Conservation (phyloP, 2,329 filamentous ascomycete species). For the Talaromyces sp. region DNA sequence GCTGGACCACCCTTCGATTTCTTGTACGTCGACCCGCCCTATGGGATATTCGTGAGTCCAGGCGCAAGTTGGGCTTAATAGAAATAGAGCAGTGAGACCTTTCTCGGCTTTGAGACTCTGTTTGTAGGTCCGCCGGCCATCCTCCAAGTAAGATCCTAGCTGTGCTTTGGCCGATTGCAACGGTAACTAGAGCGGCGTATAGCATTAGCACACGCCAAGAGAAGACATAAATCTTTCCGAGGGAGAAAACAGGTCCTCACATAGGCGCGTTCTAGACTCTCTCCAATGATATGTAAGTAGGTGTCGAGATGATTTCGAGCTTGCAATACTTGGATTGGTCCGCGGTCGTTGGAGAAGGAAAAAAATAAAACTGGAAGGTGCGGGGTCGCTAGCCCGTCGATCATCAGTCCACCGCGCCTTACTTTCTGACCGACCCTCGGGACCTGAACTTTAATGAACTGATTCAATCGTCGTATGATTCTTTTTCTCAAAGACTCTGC, state of each 20-base stretch:
- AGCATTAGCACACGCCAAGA: not conserved
- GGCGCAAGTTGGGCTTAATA: not conserved
- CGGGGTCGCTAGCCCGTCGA: not conserved
- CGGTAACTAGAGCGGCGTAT: not conserved
- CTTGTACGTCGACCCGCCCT: constrained; percentile 32
- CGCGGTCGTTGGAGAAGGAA: not conserved
- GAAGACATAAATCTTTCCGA: not conserved
- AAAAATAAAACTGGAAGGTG: not conserved
- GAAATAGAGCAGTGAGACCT: not conserved
- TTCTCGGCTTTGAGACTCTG: constrained; percentile 11
- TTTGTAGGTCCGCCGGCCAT: constrained; percentile 7
- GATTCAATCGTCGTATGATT: not conserved
- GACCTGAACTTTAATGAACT: not conserved
- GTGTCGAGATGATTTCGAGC: not conserved
- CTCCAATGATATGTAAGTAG: not conserved
- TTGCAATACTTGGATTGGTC: not conserved
- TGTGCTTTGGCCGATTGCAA: not conserved
- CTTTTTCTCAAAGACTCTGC: not conserved
- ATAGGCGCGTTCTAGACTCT: not conserved
- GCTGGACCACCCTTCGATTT: constrained; percentile 26
- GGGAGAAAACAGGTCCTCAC: not conserved
- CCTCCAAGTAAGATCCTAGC: not conserved
- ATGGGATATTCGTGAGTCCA: not conserved
- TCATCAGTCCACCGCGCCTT: not conserved
- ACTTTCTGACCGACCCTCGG: not conserved